A percentile compares a stretch with the other conserved stretches of the same genome.
These are phyloP conservation scores for Mimosa bimucronata DNA, from an alignment of 306 rosid genomes.

Conservation along the genomic window DNA sequence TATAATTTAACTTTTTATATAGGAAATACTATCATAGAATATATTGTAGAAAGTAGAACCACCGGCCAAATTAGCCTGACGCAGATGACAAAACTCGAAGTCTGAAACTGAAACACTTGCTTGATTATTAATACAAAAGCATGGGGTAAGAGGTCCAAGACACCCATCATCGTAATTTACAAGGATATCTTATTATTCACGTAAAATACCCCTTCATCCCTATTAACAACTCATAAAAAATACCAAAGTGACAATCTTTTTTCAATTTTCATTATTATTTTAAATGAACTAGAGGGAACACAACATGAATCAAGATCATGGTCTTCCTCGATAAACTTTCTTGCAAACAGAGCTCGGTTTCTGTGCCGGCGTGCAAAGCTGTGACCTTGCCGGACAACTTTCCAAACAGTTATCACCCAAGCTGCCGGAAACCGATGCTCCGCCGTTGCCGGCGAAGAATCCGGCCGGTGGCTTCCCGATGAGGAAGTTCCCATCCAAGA, in stretches of 20 bases:
- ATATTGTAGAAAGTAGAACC: no score
- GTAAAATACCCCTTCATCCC: not conserved
- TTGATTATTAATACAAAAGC: not conserved
- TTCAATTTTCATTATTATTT: not conserved
- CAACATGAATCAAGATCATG: conserved; percentile 38
- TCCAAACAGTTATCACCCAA: conserved; percentile 85
- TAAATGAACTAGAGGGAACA: conserved; percentile 37
- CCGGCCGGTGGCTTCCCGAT: conserved; percentile 77
- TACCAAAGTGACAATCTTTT: not conserved
- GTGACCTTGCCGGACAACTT: conserved; percentile 68
- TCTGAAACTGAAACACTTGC: not conserved
- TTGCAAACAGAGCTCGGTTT: conserved; percentile 72
- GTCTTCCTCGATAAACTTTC: conserved; percentile 63
- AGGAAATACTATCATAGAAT: no score
- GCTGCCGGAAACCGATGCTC: conserved; percentile 63
- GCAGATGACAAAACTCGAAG: not conserved
- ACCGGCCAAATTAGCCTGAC: not conserved
- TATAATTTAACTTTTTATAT: no score
- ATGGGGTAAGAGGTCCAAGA: not conserved
- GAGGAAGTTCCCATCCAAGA: conserved; percentile 79
- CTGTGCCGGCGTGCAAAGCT: conserved; percentile 78
- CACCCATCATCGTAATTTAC: conserved; percentile 8
- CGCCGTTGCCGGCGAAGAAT: conserved; percentile 44
- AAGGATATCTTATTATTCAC: not conserved
- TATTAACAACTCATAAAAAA: not conserved